Conservation (phyloP, 2,329 filamentous ascomycete genomes). For the Emergomyces africanus region DNA sequence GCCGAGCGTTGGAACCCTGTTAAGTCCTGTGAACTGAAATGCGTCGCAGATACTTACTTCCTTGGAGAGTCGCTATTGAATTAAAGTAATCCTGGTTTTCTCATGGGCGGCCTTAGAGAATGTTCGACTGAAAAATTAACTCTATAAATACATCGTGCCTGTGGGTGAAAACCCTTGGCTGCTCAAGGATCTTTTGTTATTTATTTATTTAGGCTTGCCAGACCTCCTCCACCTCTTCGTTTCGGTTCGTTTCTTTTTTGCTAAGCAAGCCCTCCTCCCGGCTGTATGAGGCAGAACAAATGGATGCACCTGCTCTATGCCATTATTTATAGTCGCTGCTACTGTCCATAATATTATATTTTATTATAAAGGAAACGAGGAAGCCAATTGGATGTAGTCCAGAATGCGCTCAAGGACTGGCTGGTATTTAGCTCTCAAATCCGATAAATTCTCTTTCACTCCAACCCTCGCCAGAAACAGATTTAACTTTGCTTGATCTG, state of each 20-base stretch:
- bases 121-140: not conserved
- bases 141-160: too few relatives aligned
- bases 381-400: not conserved
- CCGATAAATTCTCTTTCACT: too few relatives aligned
- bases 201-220: too few relatives aligned
- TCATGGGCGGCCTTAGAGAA: not conserved
- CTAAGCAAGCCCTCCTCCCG: not conserved
- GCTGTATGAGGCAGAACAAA: not conserved
- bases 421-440: slow-evolving; percentile 18
- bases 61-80: not conserved
- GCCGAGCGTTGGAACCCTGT: not conserved
- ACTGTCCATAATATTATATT: not conserved
- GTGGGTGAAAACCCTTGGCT: too few relatives aligned
- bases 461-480: too few relatives aligned
- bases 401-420: slow-evolving; percentile 32
- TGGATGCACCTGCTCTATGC: not conserved
- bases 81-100: not conserved
- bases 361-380: not conserved
- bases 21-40: not conserved
- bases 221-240: not conserved
- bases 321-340: not conserved
- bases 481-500: not conserved
- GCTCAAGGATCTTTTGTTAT: too few relatives aligned
- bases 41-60: not conserved
- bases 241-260: not conserved